Conservation (phyloP, 768 basidiomycete genomes). For the Leccinum truebloodii region DNA sequence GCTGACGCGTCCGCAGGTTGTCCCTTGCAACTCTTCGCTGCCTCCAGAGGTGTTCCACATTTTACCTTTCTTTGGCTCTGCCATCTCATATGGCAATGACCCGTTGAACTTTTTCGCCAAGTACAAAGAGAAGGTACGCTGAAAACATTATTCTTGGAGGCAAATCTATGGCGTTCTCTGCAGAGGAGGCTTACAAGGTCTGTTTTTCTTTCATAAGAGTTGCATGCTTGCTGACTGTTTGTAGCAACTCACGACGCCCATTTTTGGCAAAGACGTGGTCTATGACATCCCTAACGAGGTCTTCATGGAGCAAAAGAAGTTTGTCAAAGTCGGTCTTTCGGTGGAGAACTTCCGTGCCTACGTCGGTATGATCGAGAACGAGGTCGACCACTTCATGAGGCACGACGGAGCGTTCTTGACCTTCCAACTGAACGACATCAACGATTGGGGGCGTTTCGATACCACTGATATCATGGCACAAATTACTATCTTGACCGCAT, state of each 20-base stretch:
- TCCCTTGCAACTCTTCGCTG: constrained; percentile 66
- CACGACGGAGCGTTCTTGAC: constrained; percentile 62
- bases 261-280: constrained; percentile 97
- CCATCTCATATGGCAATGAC: constrained; percentile 87
- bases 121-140: constrained; percentile 73
- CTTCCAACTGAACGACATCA: constrained; percentile 64
- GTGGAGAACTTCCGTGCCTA: constrained; percentile 90
- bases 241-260: constrained; percentile 88
- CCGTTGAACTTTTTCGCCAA: constrained; percentile 85
- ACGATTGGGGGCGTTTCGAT: constrained; percentile 81
- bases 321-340: constrained; percentile 94
- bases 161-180: constrained; percentile 87
- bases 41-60: constrained; percentile 95
- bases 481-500: constrained; percentile 93
- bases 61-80: constrained; percentile 89
- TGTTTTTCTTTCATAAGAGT: constrained; percentile 15
- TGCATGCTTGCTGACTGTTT: constrained; percentile 1
- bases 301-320: constrained; percentile 99
- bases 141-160: constrained; percentile 76
- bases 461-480: constrained; percentile 73
- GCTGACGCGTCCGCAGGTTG: constrained; percentile 45
- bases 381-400: constrained; percentile 69
- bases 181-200: constrained; percentile 96
- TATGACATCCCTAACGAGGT: constrained; percentile 96
- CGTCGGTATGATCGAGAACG: constrained; percentile 75